Evolutionary conservation across 2,329 filamentous ascomycete genomes (phyloP), one percentile per base, ranked within the genome.

Genomic region (Cordyceps tenuipes): DNA sequence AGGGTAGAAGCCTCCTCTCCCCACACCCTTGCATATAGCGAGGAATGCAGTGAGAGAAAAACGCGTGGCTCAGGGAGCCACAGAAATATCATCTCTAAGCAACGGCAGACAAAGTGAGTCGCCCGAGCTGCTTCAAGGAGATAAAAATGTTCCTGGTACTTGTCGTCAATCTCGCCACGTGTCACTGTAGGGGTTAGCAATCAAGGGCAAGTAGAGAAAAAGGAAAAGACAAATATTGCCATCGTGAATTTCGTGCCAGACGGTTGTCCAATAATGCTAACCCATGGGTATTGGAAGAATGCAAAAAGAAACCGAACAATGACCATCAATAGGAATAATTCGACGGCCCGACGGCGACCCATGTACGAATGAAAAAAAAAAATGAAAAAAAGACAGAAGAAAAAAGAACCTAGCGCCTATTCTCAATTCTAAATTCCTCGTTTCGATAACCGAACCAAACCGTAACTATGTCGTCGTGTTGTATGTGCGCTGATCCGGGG

Each of bases 11-110:
- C 29, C 7, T 46, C 6, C 61, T 78, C 81, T 81, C 81, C 77
- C 80, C 75, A 66, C 79, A 75, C 67, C 77, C 72, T 69, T 71
- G 70, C 79, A 60, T 71, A 62, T 73, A 75, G 78, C 76, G 72
- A 66, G 69, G 72, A 66, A 64, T 73, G 76, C 73, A 80, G 78
- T 79, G 80, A 82, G 80, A 61, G 60, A 61, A 61, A 78, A 81
- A 81, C 80, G 71, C 66, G 67, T 64, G 63, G 66, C 67, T 66
- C 62, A 9, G 63, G 49, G 62, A 54, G 57, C 50, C 41, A 49
- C 57, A 2, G 44, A 36, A 12, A 13, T 23, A 31, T 41, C 41
- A 53, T 52, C 57, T 53, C 49, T 48, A 29, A 46, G 17, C 41
- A 53, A 26, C 17, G 31, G 26, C 9, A 34, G 13, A 34, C 5